Conservation (phyloP, 345 rosid species). For the Hevea brasiliensis region DNA sequence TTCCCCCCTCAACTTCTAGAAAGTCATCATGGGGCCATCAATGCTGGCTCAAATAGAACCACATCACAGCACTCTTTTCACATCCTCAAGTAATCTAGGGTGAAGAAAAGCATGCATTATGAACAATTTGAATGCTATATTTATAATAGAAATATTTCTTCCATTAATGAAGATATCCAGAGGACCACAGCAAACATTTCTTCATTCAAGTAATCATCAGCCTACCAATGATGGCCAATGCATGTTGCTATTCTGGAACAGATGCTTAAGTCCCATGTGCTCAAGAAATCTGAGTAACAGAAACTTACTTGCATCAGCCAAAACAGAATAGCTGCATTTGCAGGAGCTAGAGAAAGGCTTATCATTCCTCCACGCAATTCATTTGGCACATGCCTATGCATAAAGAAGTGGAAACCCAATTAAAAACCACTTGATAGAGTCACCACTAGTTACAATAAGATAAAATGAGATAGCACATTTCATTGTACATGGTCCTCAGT, state of each 20-base stretch:
- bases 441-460: neutral
- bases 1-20: too few relatives aligned
- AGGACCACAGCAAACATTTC: neutral
- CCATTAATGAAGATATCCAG: neutral
- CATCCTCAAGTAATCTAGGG: neutral
- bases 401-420: slow-evolving; percentile 18
- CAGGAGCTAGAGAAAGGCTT: slow-evolving; percentile 77
- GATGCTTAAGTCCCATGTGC: neutral
- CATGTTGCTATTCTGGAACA: neutral
- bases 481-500: slow-evolving; percentile 76
- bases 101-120: neutral
- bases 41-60: too few relatives aligned
- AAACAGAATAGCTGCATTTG: slow-evolving; percentile 67
- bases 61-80: too few relatives aligned
- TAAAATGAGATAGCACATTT: slow-evolving; percentile 5
- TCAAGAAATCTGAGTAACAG: slow-evolving; percentile 12
- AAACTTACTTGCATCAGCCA: slow-evolving; percentile 55
- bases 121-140: neutral
- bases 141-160: neutral
- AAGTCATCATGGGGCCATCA: too few relatives aligned
- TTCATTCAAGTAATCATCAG: neutral
- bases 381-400: slow-evolving; percentile 78
- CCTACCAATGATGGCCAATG: neutral
- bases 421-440: slow-evolving; percentile 10
- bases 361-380: slow-evolving; percentile 97